These are phyloP conservation scores for Furcasterigmium furcatum DNA, from an alignment of 2,329 filamentous ascomycete species.

Conservation along the genomic window DNA sequence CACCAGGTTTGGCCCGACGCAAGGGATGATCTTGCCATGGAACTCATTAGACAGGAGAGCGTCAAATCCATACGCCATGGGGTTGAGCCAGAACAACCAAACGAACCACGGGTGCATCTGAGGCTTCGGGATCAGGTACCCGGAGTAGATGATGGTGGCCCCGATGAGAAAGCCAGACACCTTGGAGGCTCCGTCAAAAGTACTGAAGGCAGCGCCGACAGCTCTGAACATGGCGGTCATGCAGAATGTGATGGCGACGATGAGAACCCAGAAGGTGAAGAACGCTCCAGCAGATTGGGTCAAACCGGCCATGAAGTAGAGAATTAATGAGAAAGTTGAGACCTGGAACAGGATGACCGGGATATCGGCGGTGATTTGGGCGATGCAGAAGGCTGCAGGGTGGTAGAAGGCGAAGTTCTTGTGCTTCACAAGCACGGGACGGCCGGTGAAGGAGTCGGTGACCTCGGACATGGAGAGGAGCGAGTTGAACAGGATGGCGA, in stretches of 20 bases:
- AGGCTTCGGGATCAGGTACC: conserved; percentile 59
- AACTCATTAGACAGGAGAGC: conserved; percentile 70
- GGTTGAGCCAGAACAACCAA: conserved; percentile 65
- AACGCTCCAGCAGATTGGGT: conserved; percentile 48
- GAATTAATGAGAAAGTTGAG: conserved; percentile 50
- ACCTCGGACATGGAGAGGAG: conserved; percentile 66
- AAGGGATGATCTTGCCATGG: conserved; percentile 49
- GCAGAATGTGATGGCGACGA: conserved; percentile 48
- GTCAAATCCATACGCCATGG: conserved; percentile 68
- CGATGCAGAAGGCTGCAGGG: conserved; percentile 56
- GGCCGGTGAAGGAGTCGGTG: conserved; percentile 56
- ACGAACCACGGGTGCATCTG: conserved; percentile 62
- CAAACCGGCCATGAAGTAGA: conserved; percentile 64
- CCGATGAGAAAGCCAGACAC: conserved; percentile 46
- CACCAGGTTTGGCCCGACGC: conserved; percentile 45
- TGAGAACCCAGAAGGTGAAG: conserved; percentile 58
- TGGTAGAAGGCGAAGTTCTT: conserved; percentile 56
- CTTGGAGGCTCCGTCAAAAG: conserved; percentile 58
- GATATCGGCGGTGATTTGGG: conserved; percentile 51
- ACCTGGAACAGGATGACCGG: conserved; percentile 57
- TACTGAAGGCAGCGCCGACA: conserved; percentile 51
- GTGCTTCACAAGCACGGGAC: conserved; percentile 57
- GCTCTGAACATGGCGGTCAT: conserved; percentile 58
- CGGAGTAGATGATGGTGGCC: conserved; percentile 57
- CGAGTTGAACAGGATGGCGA: conserved; percentile 60